Percentiles rank a stretch among this genome's conserved stretches.
Evolutionary conservation across 1,139 yeast species (phyloP).

Genomic region (Wickerhamiella infanticola): DNA sequence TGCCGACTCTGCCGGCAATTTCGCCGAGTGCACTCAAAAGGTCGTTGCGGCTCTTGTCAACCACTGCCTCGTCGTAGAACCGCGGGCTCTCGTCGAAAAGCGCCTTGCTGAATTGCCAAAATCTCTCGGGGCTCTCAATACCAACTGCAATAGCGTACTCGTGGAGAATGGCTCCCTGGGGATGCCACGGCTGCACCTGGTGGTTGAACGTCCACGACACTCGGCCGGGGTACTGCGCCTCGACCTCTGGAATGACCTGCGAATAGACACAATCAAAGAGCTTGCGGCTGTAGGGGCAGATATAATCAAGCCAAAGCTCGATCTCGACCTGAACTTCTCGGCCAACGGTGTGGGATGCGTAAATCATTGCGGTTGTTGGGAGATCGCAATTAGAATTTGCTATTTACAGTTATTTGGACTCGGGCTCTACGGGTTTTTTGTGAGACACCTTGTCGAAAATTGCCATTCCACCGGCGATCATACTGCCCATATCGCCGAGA

Average conservation of each 20-base stretch:
- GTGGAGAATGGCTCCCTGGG: slow-evolving; percentile 30
- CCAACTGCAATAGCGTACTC: slow-evolving; percentile 65
- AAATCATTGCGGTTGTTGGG: not conserved
- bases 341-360: slow-evolving; percentile 18
- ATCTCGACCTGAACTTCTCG: slow-evolving; percentile 18
- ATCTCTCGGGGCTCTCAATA: slow-evolving; percentile 38
- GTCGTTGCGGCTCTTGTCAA: slow-evolving; percentile 38
- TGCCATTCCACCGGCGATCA: slow-evolving; percentile 65
- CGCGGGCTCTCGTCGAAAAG: slow-evolving; percentile 30
- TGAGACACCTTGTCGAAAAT: slow-evolving; percentile 40
- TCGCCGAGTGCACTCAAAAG: slow-evolving; percentile 41
- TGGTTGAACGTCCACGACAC: slow-evolving; percentile 30
- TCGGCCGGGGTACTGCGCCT: slow-evolving; percentile 32
- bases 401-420: not conserved
- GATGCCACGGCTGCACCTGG: slow-evolving; percentile 16
- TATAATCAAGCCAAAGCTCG: slow-evolving; percentile 58
- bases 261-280: slow-evolving; percentile 40
- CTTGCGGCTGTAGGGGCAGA: slow-evolving; percentile 62
- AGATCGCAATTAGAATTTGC: not conserved
- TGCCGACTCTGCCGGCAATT: slow-evolving; percentile 30
- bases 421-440: not conserved
- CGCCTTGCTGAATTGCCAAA: slow-evolving; percentile 46
- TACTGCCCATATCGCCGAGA: slow-evolving; percentile 55
- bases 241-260: slow-evolving; percentile 39
- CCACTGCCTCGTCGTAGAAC: slow-evolving; percentile 50